These are phyloP conservation scores for Aspergillus piperis DNA, from an alignment of 2,329 filamentous ascomycete species.

Conservation along the genomic window DNA sequence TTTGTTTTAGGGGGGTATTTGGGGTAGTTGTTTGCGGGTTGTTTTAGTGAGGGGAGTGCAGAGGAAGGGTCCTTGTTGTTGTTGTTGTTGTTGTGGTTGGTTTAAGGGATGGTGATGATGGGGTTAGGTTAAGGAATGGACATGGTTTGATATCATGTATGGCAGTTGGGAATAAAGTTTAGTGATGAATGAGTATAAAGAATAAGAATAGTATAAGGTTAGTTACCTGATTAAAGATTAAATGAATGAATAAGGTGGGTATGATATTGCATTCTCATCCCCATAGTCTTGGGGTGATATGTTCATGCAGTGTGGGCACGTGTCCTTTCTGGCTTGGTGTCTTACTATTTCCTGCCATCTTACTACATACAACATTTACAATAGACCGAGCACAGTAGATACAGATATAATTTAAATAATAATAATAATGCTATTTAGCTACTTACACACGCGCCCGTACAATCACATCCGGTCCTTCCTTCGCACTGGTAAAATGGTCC, in stretches of 20 bases:
- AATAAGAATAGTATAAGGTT: no score
- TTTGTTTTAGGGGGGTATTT: neutral
- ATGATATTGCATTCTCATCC: neutral
- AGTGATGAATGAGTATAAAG: neutral
- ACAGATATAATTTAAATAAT: no score
- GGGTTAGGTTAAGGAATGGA: neutral
- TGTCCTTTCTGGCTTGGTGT: neutral
- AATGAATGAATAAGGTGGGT: neutral
- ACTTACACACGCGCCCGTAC: neutral
- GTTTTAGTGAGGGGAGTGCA: neutral
- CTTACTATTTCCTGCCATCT: neutral
- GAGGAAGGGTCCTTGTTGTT: neutral
- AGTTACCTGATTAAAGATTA: neutral
- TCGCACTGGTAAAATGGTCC: conserved; percentile 42
- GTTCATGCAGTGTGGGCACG: neutral
- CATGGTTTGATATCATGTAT: neutral
- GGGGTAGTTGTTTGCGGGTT: neutral
- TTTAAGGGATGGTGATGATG: neutral
- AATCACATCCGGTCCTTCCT: conserved; percentile 40
- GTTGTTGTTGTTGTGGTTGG: neutral
- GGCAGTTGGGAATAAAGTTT: no score
- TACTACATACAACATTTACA: neutral
- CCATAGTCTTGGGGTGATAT: neutral
- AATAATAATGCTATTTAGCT: no score
- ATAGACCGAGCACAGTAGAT: neutral